Evolutionary conservation across 1,139 yeast species (phyloP), one percentile per base, ranked within the genome.

Genomic region (Yamadazyma membranifaciens): DNA sequence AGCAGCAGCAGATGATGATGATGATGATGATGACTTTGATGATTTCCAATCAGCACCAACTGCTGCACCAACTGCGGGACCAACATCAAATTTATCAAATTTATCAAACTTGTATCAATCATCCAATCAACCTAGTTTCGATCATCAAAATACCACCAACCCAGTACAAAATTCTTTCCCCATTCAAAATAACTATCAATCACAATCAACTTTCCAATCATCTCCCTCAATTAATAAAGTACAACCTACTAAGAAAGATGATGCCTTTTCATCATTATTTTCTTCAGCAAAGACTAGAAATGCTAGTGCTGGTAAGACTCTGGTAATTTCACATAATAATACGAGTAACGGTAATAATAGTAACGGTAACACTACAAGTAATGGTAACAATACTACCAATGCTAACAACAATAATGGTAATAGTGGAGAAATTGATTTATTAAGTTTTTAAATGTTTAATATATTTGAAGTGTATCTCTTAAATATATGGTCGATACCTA

Each of bases 11-110:
- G 26, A 7, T 4, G 10, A 26, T 26, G 49, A 54, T 2, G 81
- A 70, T 15, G 86, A 81, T 33, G 95, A 85, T 49, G 97, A 89
- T 52, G 98, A 91, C 33, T 91, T 91, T 63, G 96, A 87, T 50
- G 98, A 92, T 52, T 91, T 91, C 75, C 97, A 91, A 63, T 81
- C 87, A 40, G 95, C 96, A 4, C 77, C 55, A 17, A 41, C 49
- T 7, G 22, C 30, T 15, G 29, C 40, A 12, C 38, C 31, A 59
- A 70, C 62, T 57, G 31, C 65, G 35, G 31, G 56, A 16, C 58
- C 50, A 35, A 54, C 62, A 33, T 46, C 70, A n/a, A 63, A 54
- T 50, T 62, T 74, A 42, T 63, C 76, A 35, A 68, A 61, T 56
- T 63, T 75, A 45, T 67, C 67, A 48, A 67, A 50, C 35, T 53